Percentiles rank a stretch among this genome's conserved stretches.
phyloP scores from a whole-genome alignment of 2,329 filamentous ascomycete species.

The Diaporthe sp. region DNA sequence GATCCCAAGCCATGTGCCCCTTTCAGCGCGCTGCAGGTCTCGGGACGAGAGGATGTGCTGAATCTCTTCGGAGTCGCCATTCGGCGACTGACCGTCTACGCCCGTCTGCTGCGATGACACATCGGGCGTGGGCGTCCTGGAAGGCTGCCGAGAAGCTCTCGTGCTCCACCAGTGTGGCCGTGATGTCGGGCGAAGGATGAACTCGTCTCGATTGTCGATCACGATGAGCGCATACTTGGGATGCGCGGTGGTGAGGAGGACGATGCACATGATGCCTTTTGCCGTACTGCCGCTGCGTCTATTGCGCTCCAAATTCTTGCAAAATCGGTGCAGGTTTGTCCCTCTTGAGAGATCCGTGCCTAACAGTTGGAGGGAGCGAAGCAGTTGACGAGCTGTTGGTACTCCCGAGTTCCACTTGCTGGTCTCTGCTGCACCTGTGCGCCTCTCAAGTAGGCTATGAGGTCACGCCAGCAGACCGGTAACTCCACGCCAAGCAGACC shows the following conservation, averaged over 20 bases:
- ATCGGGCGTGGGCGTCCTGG: conserved; percentile 38
- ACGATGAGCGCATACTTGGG: conserved; percentile 82
- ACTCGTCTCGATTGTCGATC: conserved; percentile 84
- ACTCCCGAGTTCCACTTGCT: neutral
- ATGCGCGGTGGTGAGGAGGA: conserved; percentile 80
- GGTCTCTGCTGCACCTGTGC: neutral
- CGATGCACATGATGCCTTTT: conserved; percentile 77
- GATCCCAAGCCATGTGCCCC: conserved; percentile 77
- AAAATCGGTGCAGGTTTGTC: neutral
- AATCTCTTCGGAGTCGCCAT: conserved; percentile 35
- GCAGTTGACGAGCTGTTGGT: neutral
- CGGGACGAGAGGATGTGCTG: conserved; percentile 69
- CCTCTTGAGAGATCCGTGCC: neutral
- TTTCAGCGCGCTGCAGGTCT: conserved; percentile 73
- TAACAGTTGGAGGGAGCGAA: neutral
- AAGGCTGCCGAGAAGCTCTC: conserved; percentile 45
- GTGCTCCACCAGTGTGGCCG: conserved; percentile 75
- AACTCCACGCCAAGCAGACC: conserved; percentile 27
- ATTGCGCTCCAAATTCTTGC: neutral
- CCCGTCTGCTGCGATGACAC: conserved; percentile 23
- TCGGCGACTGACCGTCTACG: conserved; percentile 38
- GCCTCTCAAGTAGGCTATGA: conserved; percentile 13
- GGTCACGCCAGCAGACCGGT: conserved; percentile 15
- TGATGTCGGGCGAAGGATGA: conserved; percentile 74
- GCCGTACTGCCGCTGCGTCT: conserved; percentile 14